Evolutionary conservation across 331 rosid species (phyloP).

Genomic region (Acacia pycnantha): DNA sequence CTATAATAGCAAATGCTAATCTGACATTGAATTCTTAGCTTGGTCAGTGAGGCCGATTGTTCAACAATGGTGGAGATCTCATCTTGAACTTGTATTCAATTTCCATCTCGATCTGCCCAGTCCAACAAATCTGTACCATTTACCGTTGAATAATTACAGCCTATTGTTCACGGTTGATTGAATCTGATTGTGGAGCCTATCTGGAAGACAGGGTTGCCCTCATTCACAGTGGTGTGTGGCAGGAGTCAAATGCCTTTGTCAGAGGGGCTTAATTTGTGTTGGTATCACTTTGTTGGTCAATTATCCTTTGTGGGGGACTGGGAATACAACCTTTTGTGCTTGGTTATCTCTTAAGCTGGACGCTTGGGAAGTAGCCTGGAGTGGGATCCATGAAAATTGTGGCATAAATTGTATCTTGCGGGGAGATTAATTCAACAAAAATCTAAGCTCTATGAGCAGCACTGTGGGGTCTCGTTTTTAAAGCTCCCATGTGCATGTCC

Average conservation of each 20-base stretch:
- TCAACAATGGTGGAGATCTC: not conserved
- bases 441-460: conserved; percentile 23
- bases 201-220: conserved; percentile 34
- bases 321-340: conserved; percentile 29
- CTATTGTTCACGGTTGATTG: conserved; percentile 19
- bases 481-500: conserved; percentile 44
- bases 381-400: conserved; percentile 73
- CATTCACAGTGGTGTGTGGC: conserved; percentile 30
- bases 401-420: conserved; percentile 38
- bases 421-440: conserved; percentile 41
- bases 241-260: conserved; percentile 39
- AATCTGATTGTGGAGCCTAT: conserved; percentile 31
- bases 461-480: conserved; percentile 42
- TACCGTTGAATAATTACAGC: not conserved
- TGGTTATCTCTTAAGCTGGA: conserved; percentile 28
- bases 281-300: conserved; percentile 1
- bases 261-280: conserved; percentile 36
- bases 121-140: not conserved
- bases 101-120: not conserved
- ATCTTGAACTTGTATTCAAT: not conserved
- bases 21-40: conserved; percentile 3
- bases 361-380: conserved; percentile 38
- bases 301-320: conserved; percentile 33
- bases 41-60: not conserved
- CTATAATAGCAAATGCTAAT: conserved; percentile 15